Conservation (phyloP, 75 land plant species). For the Cryptomeria japonica region DNA sequence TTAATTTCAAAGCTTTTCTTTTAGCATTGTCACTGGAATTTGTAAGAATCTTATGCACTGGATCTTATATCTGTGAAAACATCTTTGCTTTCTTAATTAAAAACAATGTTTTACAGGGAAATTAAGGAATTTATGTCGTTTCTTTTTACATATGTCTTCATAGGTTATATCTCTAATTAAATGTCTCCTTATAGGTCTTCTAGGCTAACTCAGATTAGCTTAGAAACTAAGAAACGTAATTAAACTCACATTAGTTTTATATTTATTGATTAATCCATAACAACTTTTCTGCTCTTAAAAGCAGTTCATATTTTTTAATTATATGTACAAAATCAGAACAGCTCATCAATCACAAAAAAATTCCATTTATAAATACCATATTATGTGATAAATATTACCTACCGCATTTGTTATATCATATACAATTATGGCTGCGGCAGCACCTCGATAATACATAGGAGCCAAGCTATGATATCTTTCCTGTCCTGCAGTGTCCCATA, state of each 20-base stretch:
- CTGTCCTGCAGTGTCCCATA: slow-evolving; percentile 99
- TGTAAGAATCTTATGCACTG: background rate
- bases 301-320: background rate
- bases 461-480: slow-evolving; percentile 99
- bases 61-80: background rate
- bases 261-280: background rate
- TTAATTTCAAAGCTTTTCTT: background rate
- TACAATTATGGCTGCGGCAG: slow-evolving; percentile 91
- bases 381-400: background rate
- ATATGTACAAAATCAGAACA: background rate
- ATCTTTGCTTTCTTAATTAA: background rate
- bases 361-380: background rate
- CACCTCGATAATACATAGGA: slow-evolving; percentile 96
- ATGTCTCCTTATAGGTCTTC: background rate
- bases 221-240: background rate
- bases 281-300: background rate
- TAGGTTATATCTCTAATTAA: background rate
- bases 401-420: slow-evolving; percentile 79
- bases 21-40: background rate
- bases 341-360: background rate
- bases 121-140: background rate
- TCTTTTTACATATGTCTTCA: background rate
- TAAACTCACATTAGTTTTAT: background rate
- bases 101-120: background rate
- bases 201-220: background rate